A percentile compares a stretch with the other conserved stretches of the same genome.
These are phyloP conservation scores for Royoungia palumana DNA, from an alignment of 768 basidiomycete species.

Conservation along the genomic window DNA sequence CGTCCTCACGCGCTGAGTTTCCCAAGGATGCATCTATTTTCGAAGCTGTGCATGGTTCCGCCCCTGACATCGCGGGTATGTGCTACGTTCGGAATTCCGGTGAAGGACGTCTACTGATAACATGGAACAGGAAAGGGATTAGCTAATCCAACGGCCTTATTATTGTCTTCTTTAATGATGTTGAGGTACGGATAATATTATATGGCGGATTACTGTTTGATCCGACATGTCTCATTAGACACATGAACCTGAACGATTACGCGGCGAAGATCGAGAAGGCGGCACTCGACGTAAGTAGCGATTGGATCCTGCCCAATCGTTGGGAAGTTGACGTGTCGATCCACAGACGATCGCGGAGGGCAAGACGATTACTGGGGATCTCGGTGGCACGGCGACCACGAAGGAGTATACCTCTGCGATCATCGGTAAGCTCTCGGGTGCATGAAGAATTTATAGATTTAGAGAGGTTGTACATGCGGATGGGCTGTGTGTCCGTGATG, in stretches of 20 bases:
- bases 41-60: slow-evolving; percentile 98
- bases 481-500: slow-evolving; percentile 7
- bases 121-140: slow-evolving; percentile 70
- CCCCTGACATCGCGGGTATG: slow-evolving; percentile 95
- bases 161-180: slow-evolving; percentile 98
- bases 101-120: background rate
- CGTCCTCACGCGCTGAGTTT: slow-evolving; percentile 15
- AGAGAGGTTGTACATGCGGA: slow-evolving; percentile 18
- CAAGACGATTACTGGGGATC: slow-evolving; percentile 89
- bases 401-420: slow-evolving; percentile 88
- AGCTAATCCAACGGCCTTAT: slow-evolving; percentile 98
- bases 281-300: slow-evolving; percentile 69
- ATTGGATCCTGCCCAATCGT: background rate
- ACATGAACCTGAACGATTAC: slow-evolving; percentile 85
- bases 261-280: slow-evolving; percentile 92
- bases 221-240: slow-evolving; percentile 46
- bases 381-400: slow-evolving; percentile 91
- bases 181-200: slow-evolving; percentile 57
- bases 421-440: slow-evolving; percentile 59
- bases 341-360: slow-evolving; percentile 94
- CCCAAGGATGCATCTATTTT: slow-evolving; percentile 94
- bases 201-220: slow-evolving; percentile 12
- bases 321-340: slow-evolving; percentile 5
- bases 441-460: slow-evolving; percentile 13
- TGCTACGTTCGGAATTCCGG: slow-evolving; percentile 7